phyloP scores from a whole-genome alignment of 139 green algal species.

The Chlorella ohadii region DNA sequence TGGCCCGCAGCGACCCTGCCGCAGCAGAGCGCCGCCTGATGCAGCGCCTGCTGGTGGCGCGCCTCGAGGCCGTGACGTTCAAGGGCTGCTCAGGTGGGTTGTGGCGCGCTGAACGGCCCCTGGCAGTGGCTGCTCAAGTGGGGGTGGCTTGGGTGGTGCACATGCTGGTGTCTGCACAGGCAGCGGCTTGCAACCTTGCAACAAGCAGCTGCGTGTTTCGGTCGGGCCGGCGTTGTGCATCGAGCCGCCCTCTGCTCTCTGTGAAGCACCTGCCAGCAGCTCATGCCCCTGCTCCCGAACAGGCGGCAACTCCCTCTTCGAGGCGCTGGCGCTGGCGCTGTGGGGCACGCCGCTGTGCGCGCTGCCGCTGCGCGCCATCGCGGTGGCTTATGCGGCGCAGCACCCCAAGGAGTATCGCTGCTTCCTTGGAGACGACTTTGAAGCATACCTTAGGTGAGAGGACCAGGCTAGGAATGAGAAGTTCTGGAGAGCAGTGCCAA shows the following conservation, averaged over 20 bases:
- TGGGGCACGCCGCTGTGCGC: constrained; percentile 31
- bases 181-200: too few species aligned
- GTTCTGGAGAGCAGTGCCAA: too few species aligned
- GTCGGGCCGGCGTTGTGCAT: too few species aligned
- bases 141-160: background rate
- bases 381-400: constrained; percentile 12
- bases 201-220: too few species aligned
- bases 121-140: too few species aligned
- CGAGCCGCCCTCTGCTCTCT: too few species aligned
- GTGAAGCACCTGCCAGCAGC: too few species aligned
- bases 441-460: constrained; percentile 37
- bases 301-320: constrained; percentile 40
- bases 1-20: background rate
- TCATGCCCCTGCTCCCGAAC: too few species aligned
- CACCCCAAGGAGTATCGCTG: constrained; percentile 38
- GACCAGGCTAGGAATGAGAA: too few species aligned
- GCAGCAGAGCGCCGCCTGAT: constrained; percentile 18
- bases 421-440: constrained; percentile 58
- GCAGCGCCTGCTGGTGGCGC: constrained; percentile 29
- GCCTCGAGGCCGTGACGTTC: constrained; percentile 19
- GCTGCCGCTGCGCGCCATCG: constrained; percentile 14
- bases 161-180: too few species aligned
- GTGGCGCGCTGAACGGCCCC: too few species aligned
- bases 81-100: constrained; percentile 1
- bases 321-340: constrained; percentile 33